Base-by-base conservation (phyloP, 164 flowering plant species). In the Berberis vulgaris region DNA sequence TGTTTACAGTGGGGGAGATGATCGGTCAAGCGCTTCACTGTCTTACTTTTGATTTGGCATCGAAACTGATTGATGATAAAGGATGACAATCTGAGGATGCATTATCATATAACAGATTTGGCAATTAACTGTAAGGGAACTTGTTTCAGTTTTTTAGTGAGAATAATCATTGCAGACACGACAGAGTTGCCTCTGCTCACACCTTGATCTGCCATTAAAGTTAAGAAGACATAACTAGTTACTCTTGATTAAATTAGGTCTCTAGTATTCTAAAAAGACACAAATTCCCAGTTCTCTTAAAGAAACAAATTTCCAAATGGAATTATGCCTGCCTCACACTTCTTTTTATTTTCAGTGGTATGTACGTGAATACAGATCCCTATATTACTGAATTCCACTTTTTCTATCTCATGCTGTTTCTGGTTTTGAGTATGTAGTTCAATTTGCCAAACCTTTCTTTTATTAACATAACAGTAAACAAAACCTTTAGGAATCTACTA, bases 1-100 rank as follows among this genome's bases (percentile, higher is more conserved):
- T 49, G n/a, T 57, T 2, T 87, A 73, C 71, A 91, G 96, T 73
- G 99, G 99, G 39, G 99, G 97, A 42, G 99, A 95, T 82, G 99
- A 95, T 78, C 26, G 26, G 26, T 26, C 97, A 95, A 73, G 86
- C 97, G 43, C 77, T 91, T 63, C 74, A 79, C 41, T 78, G 74
- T 78, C 70, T 89, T 49, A 65, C 68, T 41, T 82, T 88, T 69
- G 74, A 78, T 60, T 61, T 86, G 60, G 65, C 72, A 50, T 39
- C 64, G 47, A 55, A 67, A 54, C 59, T 63, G 49, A 65, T 38
- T 41, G 62, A 50, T 54, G 59, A 13, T 12, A 55, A 46, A 40
- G 38, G 9, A 59, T 26, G 26, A 0, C 11, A 47, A 57, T 62
- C 67, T 41, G 68, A 59, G n/a, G 11, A 57, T 41, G 58, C 40